Conservation (phyloP, 2,329 filamentous ascomycete genomes). For the Paecilomyces sp. region DNA sequence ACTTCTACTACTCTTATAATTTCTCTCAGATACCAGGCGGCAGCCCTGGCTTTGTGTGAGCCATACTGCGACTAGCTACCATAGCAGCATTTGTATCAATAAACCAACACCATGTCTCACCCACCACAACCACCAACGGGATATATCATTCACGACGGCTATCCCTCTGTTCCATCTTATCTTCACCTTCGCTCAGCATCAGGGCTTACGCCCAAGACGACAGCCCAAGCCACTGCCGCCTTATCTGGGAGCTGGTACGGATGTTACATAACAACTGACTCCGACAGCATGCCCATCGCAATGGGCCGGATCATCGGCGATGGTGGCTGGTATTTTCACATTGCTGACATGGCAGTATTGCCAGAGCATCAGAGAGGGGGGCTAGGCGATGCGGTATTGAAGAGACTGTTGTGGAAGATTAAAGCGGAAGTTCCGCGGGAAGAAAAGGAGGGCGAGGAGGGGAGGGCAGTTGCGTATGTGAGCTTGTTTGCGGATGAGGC, state of each 20-base stretch:
- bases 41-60: too few relatives aligned
- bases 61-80: too few relatives aligned
- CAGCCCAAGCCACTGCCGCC: constrained; percentile 29
- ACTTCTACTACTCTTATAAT: too few relatives aligned
- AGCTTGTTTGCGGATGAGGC: constrained; percentile 40
- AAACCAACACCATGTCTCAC: neutral
- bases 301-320: constrained; percentile 49
- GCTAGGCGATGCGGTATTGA: constrained; percentile 40
- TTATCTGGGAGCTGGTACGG: constrained; percentile 37
- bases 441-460: constrained; percentile 3
- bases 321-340: constrained; percentile 45
- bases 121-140: constrained; percentile 18
- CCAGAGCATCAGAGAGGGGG: constrained; percentile 43
- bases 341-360: constrained; percentile 46
- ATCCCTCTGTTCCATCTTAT: constrained; percentile 30
- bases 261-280: constrained; percentile 29
- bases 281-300: constrained; percentile 23
- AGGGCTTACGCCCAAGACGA: constrained; percentile 31
- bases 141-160: constrained; percentile 29
- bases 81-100: too few relatives aligned
- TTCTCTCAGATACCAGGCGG: too few relatives aligned
- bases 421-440: constrained; percentile 29
- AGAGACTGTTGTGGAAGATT: constrained; percentile 36
- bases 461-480: constrained; percentile 32
- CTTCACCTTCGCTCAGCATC: constrained; percentile 29